Base-by-base conservation (phyloP, 345 rosid genomes). In the Gossypium longicalyx region DNA sequence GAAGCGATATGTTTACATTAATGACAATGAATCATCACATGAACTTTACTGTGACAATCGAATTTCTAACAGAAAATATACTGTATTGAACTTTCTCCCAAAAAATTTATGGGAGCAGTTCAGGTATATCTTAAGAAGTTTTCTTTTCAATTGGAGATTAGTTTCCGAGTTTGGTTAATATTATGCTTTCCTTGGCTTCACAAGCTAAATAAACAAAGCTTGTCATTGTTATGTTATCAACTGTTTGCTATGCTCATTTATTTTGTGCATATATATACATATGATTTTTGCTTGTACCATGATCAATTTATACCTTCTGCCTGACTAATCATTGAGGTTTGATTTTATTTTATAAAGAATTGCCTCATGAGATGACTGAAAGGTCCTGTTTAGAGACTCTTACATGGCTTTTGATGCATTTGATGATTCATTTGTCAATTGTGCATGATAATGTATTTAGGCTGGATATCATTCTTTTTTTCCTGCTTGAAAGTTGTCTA, bases 71-170 rank as follows among this genome's bases (percentile, higher is more conserved):
- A 83, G 93, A 76, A 96, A 96, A 80, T 93, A 96, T 70, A 96
- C 97, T 2, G 23, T 91, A 45, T 74, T 87, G 88, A 96, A 93
- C 80, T 96, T 96, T 77, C 87, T 96, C 78, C 98, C 98, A 0
- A 96, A 96, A 77, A 96, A 93, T 80, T 80, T 96, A 68, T 84
- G 85, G 89, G 99, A 95, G 88, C 99, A 93, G 81, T 95, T 95
- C 85, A 93, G 99, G 99, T 93, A 69, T 67, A 71, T 29, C 53
- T 43, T 70, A 71, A 17, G 12, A 47, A 13, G 9, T 49, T 52
- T 41, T 63, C 11, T n/a, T 67, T 48, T 67, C 57, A 12, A 23
- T 22, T 12, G 34, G 34, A 67, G 19, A 20, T 19, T 45, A 20
- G 53, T 67, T 67, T 56, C 74, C 10, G 9, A 20, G 44, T 27